Evolutionary conservation across 768 basidiomycete species (phyloP).

Genomic region (Rickenella mellea): DNA sequence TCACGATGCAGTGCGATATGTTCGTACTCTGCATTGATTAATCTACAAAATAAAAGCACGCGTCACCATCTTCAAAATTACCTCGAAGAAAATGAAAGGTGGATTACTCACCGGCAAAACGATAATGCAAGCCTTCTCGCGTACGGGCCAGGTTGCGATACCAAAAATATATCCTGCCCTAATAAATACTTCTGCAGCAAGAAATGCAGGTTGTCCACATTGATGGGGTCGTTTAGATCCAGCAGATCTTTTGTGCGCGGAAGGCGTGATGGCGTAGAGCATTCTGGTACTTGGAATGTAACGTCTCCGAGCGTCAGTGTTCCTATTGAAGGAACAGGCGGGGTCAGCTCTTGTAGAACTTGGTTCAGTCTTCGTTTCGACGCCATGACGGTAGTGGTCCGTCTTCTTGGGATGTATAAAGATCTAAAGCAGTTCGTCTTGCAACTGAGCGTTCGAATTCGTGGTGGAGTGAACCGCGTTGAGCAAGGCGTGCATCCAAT

Average conservation of each 20-base stretch:
- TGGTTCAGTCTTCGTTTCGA: conserved; percentile 35
- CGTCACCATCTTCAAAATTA: neutral
- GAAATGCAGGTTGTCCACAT: conserved; percentile 50
- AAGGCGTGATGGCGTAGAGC: conserved; percentile 39
- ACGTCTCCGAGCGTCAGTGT: conserved; percentile 50
- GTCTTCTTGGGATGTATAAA: no score
- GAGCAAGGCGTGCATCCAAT: no score
- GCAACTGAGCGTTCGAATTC: no score
- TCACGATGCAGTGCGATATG: conserved; percentile 59
- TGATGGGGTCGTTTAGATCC: conserved; percentile 42
- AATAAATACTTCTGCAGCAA: conserved; percentile 60
- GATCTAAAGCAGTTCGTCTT: no score
- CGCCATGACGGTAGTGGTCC: no score
- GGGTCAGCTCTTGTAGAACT: conserved; percentile 34
- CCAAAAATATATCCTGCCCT: conserved; percentile 57
- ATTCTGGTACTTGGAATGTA: conserved; percentile 41
- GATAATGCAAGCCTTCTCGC: conserved; percentile 53
- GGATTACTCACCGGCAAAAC: conserved; percentile 41
- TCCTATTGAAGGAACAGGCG: conserved; percentile 34
- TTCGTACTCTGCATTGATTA: conserved; percentile 62
- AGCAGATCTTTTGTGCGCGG: conserved; percentile 33
- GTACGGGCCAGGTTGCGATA: conserved; percentile 61
- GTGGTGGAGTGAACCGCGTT: no score
- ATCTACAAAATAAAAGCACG: conserved; percentile 18
- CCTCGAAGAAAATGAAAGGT: neutral